phyloP scores from a whole-genome alignment of 2,329 filamentous ascomycete species.

The Drechslerella stenobrocha region DNA sequence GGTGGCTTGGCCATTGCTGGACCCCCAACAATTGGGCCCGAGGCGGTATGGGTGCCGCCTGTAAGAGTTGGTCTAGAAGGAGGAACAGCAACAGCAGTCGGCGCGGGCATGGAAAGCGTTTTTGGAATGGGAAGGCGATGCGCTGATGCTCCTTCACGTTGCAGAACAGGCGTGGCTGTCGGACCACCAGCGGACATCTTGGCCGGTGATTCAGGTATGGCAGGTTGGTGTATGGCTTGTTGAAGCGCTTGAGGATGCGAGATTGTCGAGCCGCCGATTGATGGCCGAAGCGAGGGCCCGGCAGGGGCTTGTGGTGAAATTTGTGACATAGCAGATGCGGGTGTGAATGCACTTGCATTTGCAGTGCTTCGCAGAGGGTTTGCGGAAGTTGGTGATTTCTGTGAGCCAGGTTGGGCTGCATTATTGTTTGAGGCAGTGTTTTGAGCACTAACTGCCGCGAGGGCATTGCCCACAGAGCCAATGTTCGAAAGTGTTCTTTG shows the following conservation, averaged over 20 bases:
- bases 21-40: slow-evolving; percentile 78
- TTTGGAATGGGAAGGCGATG: slow-evolving; percentile 73
- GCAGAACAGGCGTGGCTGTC: slow-evolving; percentile 42
- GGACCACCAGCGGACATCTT: slow-evolving; percentile 48
- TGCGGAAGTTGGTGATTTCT: slow-evolving; percentile 38
- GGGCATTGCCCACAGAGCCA: slow-evolving; percentile 35
- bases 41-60: slow-evolving; percentile 71
- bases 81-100: slow-evolving; percentile 73
- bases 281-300: slow-evolving; percentile 55
- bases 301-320: slow-evolving; percentile 61
- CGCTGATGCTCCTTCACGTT: slow-evolving; percentile 34
- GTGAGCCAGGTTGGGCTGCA: slow-evolving; percentile 19
- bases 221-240: slow-evolving; percentile 60
- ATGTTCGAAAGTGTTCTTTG: slow-evolving; percentile 27
- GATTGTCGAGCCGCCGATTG: slow-evolving; percentile 59
- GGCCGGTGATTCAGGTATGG: slow-evolving; percentile 58
- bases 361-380: slow-evolving; percentile 20
- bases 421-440: slow-evolving; percentile 12
- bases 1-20: slow-evolving; percentile 81
- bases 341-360: slow-evolving; percentile 14
- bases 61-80: slow-evolving; percentile 78
- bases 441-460: slow-evolving; percentile 28
- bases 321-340: slow-evolving; percentile 12
- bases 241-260: slow-evolving; percentile 60
- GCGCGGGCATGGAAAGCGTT: slow-evolving; percentile 71